Conservation (phyloP, 2,329 filamentous ascomycete species). For the Phaeosphaeriaceae sp. region DNA sequence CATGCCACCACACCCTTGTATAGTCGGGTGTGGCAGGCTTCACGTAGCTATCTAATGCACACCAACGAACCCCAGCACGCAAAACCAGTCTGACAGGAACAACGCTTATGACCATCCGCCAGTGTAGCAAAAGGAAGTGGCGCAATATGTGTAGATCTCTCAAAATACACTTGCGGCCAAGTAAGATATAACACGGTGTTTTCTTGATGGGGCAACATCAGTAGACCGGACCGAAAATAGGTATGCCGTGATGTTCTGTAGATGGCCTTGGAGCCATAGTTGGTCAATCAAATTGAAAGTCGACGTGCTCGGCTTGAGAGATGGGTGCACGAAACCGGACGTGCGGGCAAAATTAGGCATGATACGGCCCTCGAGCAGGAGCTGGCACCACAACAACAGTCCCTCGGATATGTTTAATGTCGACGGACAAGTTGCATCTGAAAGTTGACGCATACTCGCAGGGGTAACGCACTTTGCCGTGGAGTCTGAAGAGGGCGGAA, state of each 20-base stretch:
- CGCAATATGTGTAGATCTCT: not conserved
- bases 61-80: constrained; percentile 8
- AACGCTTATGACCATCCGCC: not conserved
- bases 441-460: not conserved
- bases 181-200: not conserved
- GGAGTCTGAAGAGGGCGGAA: not conserved
- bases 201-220: not conserved
- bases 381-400: not conserved
- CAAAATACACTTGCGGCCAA: not conserved
- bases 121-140: not conserved
- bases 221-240: not conserved
- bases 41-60: constrained; percentile 36
- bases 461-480: not conserved
- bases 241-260: not conserved
- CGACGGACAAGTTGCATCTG: not conserved
- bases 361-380: not conserved
- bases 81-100: not conserved
- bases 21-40: constrained; percentile 14
- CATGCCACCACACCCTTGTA: not conserved
- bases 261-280: not conserved
- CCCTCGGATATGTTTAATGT: not conserved
- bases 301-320: not conserved
- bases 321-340: not conserved
- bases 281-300: not conserved
- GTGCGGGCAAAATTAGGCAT: not conserved